Base-by-base conservation (phyloP, 208 protist species). In the Zelonia costaricensis region DNA sequence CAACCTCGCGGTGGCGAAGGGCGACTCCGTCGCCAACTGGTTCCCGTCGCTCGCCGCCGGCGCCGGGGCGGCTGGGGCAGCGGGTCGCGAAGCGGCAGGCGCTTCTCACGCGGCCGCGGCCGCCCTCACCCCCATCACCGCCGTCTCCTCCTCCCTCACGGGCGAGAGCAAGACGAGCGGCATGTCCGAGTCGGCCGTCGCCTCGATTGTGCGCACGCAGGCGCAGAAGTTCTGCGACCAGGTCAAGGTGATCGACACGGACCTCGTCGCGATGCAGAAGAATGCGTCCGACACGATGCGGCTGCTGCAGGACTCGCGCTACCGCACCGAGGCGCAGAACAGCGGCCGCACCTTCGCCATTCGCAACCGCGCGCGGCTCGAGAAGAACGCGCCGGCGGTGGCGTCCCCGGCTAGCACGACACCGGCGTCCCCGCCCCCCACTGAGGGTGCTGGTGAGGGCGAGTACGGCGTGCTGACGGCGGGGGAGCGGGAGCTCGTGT, bases 121-220 rank as follows among this genome's bases (percentile, higher is more conserved):
- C 13, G 57, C 51, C 44, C 54, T 67, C 51, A 78, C 42, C 22
- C 79, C 69, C 36, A 59, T 93, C 45, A 91, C 89, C 5, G 69
- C 83, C 28, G 89, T 95, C 45, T 91, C 85, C 30, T 96, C 91
- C 38, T 94, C 87, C 4, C 73, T 92, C 39, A 51, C 67, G 13
- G 91, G 83, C 7, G 87, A 94, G 54, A 76, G 42, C 36, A 81
- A 78, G 23, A 82, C 72, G 25, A 92, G 84, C 62, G 71, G 85
- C 1, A 70, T 88, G 36, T 76, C 86, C 9, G 85, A 93, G 53
- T 47, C 70, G 18, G 80, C 76, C n/a, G 90, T 85, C 16, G 82
- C 79, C 3, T 76, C 73, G 33, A 72, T 92, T 30, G 62, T 95
- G 35, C 68, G 69, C 13, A 54, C 84, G 47, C 91, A 96, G 62